Evolutionary conservation across 2,329 filamentous ascomycete species (phyloP), one percentile per base, ranked within the genome.

Genomic region (Dendrostoma leiphaemia): DNA sequence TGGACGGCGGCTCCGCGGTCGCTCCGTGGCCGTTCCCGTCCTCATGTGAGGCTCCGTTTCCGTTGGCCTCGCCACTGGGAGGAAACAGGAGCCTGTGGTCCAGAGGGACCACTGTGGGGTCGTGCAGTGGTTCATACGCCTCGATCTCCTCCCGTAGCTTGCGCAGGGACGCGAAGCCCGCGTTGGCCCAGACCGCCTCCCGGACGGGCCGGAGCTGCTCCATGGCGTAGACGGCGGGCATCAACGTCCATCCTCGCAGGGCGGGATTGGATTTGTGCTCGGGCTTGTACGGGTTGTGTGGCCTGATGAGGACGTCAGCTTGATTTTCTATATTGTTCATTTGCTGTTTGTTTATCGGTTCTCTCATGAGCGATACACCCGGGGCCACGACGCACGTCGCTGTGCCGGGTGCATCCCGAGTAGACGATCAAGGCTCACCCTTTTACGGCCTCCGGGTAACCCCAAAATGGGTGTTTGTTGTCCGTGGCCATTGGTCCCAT

Each of bases 121-220:
- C 75, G 57, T 73, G 79, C 43, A 73, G 68, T 2, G 75, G 74
- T 58, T 75, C 74, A 46, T 69, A 80, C 48, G 80, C 71, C 45
- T 82, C 72, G 28, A 90, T 66, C 15, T 67, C 71, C 19, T 76
- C 68, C 23, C 74, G 72, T 53, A 84, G 76, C 32, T 78, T 71
- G 44, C 81, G 80, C 37, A 90, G 71, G 4, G 72, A 69, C 44
- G 71, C 72, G 63, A 90, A 89, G 35, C 84, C 84, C 19, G 84
- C 84, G 66, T 85, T 85, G 35, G 70, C 71, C 83, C 84, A 89
- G 60, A 86, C 75, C 48, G 76, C 64, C 55, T 74, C 74, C 46
- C 83, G 79, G 8, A 87, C 56, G 45, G 80, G 74, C 19, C 74
- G 72, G 15, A 86, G 64, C 48, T 75, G 78, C 41, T 83, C 77